These are phyloP conservation scores for Venturia carpophila DNA, from an alignment of 2,329 filamentous ascomycete species.

Conservation along the genomic window DNA sequence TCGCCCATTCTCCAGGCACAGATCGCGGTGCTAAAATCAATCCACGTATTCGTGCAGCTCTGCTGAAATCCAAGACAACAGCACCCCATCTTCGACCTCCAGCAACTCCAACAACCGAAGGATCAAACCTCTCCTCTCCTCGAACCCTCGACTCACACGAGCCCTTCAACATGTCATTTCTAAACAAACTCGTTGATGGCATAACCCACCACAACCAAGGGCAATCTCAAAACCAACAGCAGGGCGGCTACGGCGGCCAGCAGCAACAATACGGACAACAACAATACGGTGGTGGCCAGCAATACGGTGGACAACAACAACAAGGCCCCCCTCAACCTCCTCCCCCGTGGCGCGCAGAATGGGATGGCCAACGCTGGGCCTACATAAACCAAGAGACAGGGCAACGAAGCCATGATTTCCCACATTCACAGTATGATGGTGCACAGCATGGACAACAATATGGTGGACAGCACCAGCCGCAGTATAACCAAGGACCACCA, in stretches of 20 bases:
- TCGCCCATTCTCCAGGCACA: no score
- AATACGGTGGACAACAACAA: background rate
- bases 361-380: constrained; percentile 37
- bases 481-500: constrained; percentile 19
- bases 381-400: constrained; percentile 42
- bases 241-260: constrained; percentile 20
- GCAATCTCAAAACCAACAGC: constrained; percentile 4
- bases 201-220: constrained; percentile 8
- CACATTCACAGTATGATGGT: background rate
- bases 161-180: background rate
- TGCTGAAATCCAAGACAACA: background rate
- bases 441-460: constrained; percentile 17
- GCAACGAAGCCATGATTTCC: constrained; percentile 33
- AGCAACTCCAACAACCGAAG: background rate
- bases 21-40: background rate
- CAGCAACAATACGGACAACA: constrained; percentile 24
- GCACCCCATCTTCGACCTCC: background rate
- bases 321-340: constrained; percentile 29
- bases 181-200: constrained; percentile 9
- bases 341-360: constrained; percentile 39
- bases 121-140: background rate
- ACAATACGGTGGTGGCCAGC: background rate
- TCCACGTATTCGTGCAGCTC: background rate
- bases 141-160: background rate
- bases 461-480: constrained; percentile 18